Evolutionary conservation across 2,329 filamentous ascomycete species (phyloP), one percentile per base, ranked within the genome.

Genomic region (Monosporascus sp.): DNA sequence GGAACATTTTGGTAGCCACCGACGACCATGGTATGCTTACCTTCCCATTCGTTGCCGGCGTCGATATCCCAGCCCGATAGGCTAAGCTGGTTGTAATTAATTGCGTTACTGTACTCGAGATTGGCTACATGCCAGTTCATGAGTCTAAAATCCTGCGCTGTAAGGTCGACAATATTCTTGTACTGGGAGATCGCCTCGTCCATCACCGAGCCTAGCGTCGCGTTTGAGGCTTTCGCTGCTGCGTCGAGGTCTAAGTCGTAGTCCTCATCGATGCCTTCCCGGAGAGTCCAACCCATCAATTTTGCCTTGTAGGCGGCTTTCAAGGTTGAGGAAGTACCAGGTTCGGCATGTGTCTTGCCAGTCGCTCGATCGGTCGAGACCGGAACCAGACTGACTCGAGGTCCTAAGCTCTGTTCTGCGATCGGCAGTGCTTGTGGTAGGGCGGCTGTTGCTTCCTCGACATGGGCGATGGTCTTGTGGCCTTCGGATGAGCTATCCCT

Each of bases 81-180:
- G 69, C 93, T 97, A 18, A 99, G 81, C 58, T 88, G 87, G 59
- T 88, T 86, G 51, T 96, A 85, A 60, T 91, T 95, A 2, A 86
- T 89, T 2, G 94, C 94, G 69, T 97, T 99, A 58, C 93, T 95
- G 67, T 99, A 99, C 70, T 99, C 94, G 15, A 99, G 79, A 66
- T 99, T 99, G 59, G 95, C 95, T 69, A 97, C 88, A 70, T 99
- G 95, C 94, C 94, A 99, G 66, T 97, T 99, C 65, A 97, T 80
- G 17, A 99, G 77, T 46, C 94, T 84, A 70, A 96, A 86, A 65
- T 99, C 94, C 66, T 91, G 89, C 1, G 92, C 82, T 15, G 85
- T 89, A 50, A 99, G 74, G 54, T 96, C 87, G 28, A 97, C 80
- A 48, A 99, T 81, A 35, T 81, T 78, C 64, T 89, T 87, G 68